Base-by-base conservation (phyloP, 495 filamentous ascomycete genomes). In the Delitschia confertaspora region DNA sequence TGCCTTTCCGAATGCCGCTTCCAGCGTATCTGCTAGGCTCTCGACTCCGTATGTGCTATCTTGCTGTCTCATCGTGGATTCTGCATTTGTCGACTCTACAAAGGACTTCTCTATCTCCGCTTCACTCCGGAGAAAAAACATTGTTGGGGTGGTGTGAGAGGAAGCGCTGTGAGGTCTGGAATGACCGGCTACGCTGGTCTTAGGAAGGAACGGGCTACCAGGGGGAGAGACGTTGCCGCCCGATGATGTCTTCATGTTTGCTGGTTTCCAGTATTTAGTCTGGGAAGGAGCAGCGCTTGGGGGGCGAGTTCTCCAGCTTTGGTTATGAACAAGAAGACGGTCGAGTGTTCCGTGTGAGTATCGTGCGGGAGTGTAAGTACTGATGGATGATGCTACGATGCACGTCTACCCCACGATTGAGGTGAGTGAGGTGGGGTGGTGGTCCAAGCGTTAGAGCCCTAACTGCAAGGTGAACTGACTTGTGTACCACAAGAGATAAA, bases 21-120 rank as follows among this genome's bases (percentile, higher is more conserved):
- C 63, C 20, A 75, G 63, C 8, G 72, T 73, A 18, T 76, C 77
- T 35, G 72, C 69, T 10, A 83, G 61, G 47, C 78, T 83, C 51
- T 78, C 70, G 6, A 85, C 75, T 4, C 80, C 80, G 52, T 73
- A 82, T 31, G 33, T 59, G 47, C 45, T 40, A 20, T 47, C 45
- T 17, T 45, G 37, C 21, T 35, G 49, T 17, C 44, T 45, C 10
- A 21, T 33, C 16, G 29, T 20, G 1, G 41, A 10, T 7, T 29
- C 40, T 14, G 43, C 34, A 11, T 35, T 21, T 35, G 33, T 33
- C 4, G 53, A 38, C 3, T 14, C 22, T 17, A 36, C 45, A 31
- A 42, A 19, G 17, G 39, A 38, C 29, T 49, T 39, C 22, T 66
- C 61, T 36, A 67, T 49, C 1, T 67, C 60, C 27, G 45, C 45